phyloP scores from a whole-genome alignment of 2,329 filamentous ascomycete genomes.

The Botrytis squamosa region DNA sequence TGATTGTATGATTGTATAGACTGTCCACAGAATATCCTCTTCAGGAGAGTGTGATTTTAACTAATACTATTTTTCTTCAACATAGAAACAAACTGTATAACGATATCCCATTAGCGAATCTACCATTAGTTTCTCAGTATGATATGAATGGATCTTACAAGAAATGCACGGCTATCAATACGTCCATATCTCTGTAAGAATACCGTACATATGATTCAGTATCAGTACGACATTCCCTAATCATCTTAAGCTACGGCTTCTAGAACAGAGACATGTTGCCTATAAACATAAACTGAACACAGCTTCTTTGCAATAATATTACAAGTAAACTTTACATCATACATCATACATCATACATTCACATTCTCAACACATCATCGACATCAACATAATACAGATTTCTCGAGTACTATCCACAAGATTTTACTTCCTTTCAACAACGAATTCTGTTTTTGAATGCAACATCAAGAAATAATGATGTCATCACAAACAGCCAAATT shows the following conservation, averaged over 20 bases:
- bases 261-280: too few relatives aligned
- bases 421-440: background rate
- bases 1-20: too few relatives aligned
- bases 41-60: too few relatives aligned
- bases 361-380: background rate
- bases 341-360: too few relatives aligned
- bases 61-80: too few relatives aligned
- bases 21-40: too few relatives aligned
- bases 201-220: background rate
- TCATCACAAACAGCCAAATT: background rate
- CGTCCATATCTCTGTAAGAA: background rate
- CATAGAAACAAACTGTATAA: too few relatives aligned
- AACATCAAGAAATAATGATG: background rate
- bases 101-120: too few relatives aligned
- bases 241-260: fast-evolving
- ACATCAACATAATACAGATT: background rate
- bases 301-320: background rate
- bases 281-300: fast-evolving
- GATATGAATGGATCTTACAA: background rate
- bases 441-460: background rate
- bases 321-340: background rate
- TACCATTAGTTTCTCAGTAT: too few relatives aligned
- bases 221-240: background rate
- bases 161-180: background rate
- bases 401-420: background rate